Evolutionary conservation across 1,284 basidiomycete species (phyloP).

Genomic region (Fistulinella staudtii): DNA sequence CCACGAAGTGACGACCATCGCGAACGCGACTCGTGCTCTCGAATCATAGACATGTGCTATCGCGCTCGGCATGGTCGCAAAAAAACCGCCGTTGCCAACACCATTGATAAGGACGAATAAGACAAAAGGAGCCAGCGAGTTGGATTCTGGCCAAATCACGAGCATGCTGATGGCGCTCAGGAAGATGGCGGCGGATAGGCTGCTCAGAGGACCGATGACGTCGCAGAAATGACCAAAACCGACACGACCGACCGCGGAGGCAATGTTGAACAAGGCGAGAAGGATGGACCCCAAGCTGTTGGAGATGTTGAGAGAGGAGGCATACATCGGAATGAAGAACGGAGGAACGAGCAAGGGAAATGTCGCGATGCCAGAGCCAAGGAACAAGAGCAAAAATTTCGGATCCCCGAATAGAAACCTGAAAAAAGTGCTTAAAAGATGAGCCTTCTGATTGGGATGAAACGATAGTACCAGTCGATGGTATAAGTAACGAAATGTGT

Average conservation of each 20-base stretch:
- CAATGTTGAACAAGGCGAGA: conserved; percentile 33
- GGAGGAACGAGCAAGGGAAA: conserved; percentile 37
- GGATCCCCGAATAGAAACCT: conserved; percentile 33
- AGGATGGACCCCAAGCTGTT: conserved; percentile 23
- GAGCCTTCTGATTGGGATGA: neutral
- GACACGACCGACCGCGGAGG: conserved; percentile 32
- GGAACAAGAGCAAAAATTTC: conserved; percentile 32
- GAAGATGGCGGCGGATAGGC: conserved; percentile 24
- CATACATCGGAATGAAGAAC: conserved; percentile 37
- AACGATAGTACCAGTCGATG: conserved; percentile 17
- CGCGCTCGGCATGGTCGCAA: conserved; percentile 34
- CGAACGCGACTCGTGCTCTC: conserved; percentile 28
- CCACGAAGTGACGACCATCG: conserved; percentile 34
- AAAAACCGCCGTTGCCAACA: conserved; percentile 34
- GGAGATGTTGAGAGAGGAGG: conserved; percentile 30
- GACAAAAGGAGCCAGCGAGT: conserved; percentile 28
- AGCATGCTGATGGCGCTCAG: conserved; percentile 31
- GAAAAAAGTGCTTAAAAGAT: conserved; percentile 2
- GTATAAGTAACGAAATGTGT: conserved; percentile 9
- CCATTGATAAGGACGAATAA: conserved; percentile 31
- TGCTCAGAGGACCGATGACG: conserved; percentile 30
- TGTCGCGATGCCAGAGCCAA: conserved; percentile 33
- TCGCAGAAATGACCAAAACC: conserved; percentile 31
- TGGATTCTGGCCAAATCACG: conserved; percentile 33
- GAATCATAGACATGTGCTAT: conserved; percentile 28